Conservation (phyloP, 2,329 filamentous ascomycete genomes). For the Hirsutella thompsonii region DNA sequence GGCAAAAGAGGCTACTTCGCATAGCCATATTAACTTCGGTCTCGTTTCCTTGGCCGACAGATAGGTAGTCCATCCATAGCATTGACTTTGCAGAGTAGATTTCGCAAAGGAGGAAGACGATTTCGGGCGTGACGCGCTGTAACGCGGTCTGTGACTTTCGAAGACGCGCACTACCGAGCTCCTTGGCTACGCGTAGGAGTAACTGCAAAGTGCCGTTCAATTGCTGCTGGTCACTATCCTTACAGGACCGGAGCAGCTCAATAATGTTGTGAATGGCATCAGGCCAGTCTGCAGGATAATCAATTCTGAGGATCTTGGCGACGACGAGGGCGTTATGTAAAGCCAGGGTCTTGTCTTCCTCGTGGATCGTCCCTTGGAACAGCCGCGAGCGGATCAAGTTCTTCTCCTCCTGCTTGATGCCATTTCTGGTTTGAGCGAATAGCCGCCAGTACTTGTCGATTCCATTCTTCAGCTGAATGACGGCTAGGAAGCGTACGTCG, state of each 20-base stretch:
- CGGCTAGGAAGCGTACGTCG: constrained; percentile 74
- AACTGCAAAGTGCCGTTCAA: constrained; percentile 64
- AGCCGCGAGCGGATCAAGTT: constrained; percentile 60
- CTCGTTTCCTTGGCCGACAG: constrained; percentile 43
- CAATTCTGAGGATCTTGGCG: constrained; percentile 78
- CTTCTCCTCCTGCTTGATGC: constrained; percentile 66
- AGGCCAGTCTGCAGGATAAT: constrained; percentile 81
- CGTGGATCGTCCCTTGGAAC: constrained; percentile 63
- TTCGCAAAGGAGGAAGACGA: constrained; percentile 65
- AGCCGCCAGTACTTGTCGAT: constrained; percentile 86
- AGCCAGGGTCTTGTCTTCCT: constrained; percentile 63
- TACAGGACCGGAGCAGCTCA: constrained; percentile 41
- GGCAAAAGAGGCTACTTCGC: constrained; percentile 62
- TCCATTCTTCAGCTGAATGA: constrained; percentile 93
- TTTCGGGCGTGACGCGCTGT: constrained; percentile 67
- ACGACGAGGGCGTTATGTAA: constrained; percentile 80
- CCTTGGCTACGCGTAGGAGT: constrained; percentile 78
- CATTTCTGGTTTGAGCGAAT: constrained; percentile 43
- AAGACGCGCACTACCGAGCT: constrained; percentile 69
- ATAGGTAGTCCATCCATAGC: constrained; percentile 52
- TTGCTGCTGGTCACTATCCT: constrained; percentile 46
- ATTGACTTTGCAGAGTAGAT: constrained; percentile 67
- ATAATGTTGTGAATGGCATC: constrained; percentile 49
- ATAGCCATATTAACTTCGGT: constrained; percentile 49
- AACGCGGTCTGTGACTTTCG: constrained; percentile 63